Evolutionary conservation across 2,329 filamentous ascomycete genomes (phyloP).

Genomic region (Hymenoscyphus linearis): DNA sequence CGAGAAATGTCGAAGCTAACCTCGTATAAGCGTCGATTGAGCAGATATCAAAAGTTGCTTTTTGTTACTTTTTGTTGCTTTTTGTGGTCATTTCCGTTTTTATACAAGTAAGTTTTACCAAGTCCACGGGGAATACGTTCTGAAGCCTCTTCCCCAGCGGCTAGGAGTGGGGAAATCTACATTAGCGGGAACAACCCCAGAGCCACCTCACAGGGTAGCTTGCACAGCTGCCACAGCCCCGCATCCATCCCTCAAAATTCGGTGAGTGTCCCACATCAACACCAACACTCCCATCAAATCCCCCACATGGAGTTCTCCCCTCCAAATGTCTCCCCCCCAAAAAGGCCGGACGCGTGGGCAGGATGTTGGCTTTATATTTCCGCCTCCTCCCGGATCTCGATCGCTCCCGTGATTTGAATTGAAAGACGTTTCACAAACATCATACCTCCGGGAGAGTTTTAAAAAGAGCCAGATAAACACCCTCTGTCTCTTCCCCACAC

Average conservation of each 20-base stretch:
- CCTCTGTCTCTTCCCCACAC: not conserved
- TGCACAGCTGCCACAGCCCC: not conserved
- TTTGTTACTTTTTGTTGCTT: too few species aligned
- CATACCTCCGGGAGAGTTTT: not conserved
- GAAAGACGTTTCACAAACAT: not conserved
- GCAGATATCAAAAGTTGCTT: too few species aligned
- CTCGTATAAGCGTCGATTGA: too few species aligned
- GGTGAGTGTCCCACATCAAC: not conserved
- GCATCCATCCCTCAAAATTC: not conserved
- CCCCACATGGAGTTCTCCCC: not conserved
- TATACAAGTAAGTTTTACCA: not conserved
- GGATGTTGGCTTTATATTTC: not conserved
- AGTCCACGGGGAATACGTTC: not conserved
- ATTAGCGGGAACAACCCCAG: too few species aligned
- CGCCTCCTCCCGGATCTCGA: not conserved
- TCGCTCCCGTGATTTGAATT: not conserved
- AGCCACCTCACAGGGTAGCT: not conserved
- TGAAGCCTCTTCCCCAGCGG: too few species aligned
- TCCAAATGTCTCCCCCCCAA: not conserved
- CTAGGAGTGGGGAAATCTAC: too few species aligned
- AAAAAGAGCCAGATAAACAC: not conserved
- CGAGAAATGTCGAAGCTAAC: too few species aligned
- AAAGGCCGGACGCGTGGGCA: not conserved
- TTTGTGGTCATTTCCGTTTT: too few species aligned
- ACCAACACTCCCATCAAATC: not conserved